These are phyloP conservation scores for Phytopythium helicoides DNA, from an alignment of 352 stramenopile species.

Conservation along the genomic window DNA sequence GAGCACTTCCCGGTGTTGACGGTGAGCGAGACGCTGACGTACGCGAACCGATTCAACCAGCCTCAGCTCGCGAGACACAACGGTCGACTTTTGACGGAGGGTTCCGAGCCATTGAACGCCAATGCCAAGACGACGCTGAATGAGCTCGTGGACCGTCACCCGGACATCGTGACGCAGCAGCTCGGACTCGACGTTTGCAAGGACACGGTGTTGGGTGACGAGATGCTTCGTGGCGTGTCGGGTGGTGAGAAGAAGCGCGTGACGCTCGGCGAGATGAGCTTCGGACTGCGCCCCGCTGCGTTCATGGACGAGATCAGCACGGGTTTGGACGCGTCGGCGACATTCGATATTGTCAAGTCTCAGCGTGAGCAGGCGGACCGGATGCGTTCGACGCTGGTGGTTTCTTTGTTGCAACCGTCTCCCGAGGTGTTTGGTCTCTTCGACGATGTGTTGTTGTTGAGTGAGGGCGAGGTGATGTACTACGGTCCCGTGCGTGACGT, in stretches of 20 bases:
- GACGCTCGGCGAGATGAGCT: constrained; percentile 44
- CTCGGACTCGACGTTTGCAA: constrained; percentile 24
- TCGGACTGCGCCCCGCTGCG: constrained; percentile 40
- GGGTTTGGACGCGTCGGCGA: constrained; percentile 89
- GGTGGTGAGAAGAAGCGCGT: constrained; percentile 82
- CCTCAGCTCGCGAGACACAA: constrained; percentile 16
- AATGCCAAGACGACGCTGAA: constrained; percentile 2
- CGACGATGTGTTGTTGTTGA: constrained; percentile 89
- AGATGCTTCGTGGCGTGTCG: constrained; percentile 71
- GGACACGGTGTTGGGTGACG: constrained; percentile 47
- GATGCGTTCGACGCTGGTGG: constrained; percentile 25
- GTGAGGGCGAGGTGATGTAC: constrained; percentile 85
- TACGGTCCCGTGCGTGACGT: constrained; percentile 43
- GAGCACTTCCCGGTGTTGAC: constrained; percentile 5
- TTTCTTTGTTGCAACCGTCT: constrained; percentile 30
- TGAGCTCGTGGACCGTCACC: constrained; percentile 7
- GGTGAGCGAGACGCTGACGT: constrained; percentile 20
- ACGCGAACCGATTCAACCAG: constrained; percentile 13
- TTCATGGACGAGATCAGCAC: constrained; percentile 91
- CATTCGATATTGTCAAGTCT: constrained; percentile 80
- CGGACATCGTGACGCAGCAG: constrained; percentile 26
- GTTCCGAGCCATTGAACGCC: background rate
- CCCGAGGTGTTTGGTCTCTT: constrained; percentile 90
- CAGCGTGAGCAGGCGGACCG: constrained; percentile 33
- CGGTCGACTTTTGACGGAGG: constrained; percentile 15